Evolutionary conservation across 2,329 filamentous ascomycete genomes (phyloP).

Genomic region (Curvularia eragrostidis): DNA sequence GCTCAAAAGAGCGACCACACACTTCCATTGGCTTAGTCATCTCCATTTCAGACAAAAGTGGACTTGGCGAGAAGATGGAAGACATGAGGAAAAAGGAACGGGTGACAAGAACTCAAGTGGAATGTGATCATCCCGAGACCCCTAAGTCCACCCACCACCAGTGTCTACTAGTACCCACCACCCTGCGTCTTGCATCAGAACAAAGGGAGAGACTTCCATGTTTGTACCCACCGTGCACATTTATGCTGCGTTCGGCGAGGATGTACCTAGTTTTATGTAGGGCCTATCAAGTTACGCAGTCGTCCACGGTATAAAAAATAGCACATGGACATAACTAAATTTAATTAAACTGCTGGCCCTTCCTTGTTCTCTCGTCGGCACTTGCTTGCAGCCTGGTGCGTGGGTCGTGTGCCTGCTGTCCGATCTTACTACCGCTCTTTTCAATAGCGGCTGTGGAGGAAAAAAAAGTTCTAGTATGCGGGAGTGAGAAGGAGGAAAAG

Average conservation of each 20-base stretch:
- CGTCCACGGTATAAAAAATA: neutral
- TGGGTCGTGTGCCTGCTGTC: slow-evolving; percentile 7
- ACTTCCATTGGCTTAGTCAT: slow-evolving; percentile 15
- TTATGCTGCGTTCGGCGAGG: neutral
- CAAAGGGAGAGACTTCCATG: neutral
- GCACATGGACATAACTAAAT: neutral
- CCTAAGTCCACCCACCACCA: neutral
- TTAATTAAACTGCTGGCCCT: slow-evolving; percentile 5
- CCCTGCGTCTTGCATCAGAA: slow-evolving; percentile 12
- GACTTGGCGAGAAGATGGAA: neutral
- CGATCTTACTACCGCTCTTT: neutral
- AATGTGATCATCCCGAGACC: neutral
- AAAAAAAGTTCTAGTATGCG: slow-evolving; percentile 4
- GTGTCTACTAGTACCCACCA: slow-evolving; percentile 2
- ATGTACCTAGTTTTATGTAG: neutral
- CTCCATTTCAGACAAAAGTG: neutral
- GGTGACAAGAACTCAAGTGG: neutral
- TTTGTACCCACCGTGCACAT: neutral
- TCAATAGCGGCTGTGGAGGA: slow-evolving; percentile 7
- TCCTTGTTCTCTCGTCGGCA: slow-evolving; percentile 7
- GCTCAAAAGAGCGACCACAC: slow-evolving; percentile 4
- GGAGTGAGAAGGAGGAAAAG: slow-evolving; percentile 3
- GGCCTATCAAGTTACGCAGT: neutral
- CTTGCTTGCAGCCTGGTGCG: slow-evolving; percentile 11
- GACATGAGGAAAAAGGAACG: neutral